A percentile compares a stretch with the other conserved stretches of the same genome.
phyloP scores from a whole-genome alignment of 352 stramenopile species.

The Phytophthora quininea region DNA sequence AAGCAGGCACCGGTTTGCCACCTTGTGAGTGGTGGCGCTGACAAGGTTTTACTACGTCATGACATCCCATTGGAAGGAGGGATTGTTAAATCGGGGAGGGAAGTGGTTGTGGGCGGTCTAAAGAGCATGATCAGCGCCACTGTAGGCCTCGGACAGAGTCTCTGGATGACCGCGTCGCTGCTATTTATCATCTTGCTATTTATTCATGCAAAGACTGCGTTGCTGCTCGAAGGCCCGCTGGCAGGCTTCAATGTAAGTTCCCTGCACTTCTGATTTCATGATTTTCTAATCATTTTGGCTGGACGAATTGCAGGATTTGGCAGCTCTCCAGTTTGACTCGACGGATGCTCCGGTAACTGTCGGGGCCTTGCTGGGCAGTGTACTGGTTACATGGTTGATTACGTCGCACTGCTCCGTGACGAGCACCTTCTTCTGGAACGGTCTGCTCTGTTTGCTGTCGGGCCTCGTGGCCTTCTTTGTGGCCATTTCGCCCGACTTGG shows the following conservation, averaged over 20 bases:
- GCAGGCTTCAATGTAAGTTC: conserved; percentile 57
- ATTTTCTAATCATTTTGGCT: conserved; percentile 4
- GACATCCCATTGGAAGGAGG: conserved; percentile 62
- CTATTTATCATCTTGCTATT: conserved; percentile 81
- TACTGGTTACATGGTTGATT: conserved; percentile 49
- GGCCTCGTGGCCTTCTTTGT: conserved; percentile 61
- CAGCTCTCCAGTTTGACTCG: conserved; percentile 61
- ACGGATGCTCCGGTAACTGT: conserved; percentile 57
- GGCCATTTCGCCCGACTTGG: conserved; percentile 61
- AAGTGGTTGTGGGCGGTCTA: conserved; percentile 39
- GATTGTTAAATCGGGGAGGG: conserved; percentile 48
- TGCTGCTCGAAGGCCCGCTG: conserved; percentile 55
- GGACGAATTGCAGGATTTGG: conserved; percentile 43
- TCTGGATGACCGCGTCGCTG: conserved; percentile 53
- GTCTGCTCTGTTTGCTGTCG: conserved; percentile 60
- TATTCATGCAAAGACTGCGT: conserved; percentile 68
- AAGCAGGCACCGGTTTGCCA: conserved; percentile 46
- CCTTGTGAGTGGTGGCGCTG: conserved; percentile 73
- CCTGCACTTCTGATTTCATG: neutral
- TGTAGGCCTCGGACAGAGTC: conserved; percentile 54
- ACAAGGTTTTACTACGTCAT: conserved; percentile 79
- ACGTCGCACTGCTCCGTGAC: conserved; percentile 44
- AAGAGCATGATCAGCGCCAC: conserved; percentile 33
- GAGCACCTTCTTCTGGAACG: conserved; percentile 76
- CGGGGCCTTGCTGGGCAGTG: conserved; percentile 34